phyloP scores from a whole-genome alignment of 306 rosid species.

The Quercus glauca region DNA sequence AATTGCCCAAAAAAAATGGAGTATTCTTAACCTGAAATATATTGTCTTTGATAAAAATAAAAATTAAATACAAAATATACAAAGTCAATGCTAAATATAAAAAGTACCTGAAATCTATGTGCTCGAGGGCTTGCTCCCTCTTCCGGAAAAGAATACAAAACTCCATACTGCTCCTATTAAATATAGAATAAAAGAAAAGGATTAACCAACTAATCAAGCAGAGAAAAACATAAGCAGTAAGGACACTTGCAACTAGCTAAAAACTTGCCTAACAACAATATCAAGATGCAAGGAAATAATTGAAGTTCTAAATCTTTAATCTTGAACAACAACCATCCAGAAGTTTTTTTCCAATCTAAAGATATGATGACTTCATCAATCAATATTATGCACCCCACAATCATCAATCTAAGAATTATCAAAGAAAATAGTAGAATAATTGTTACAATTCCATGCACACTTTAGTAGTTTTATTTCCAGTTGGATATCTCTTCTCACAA shows the following conservation, averaged over 20 bases:
- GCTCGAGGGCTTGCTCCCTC: conserved; percentile 49
- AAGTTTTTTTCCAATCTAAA: not conserved
- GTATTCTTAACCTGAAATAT: not conserved
- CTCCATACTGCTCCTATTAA: conserved; percentile 64
- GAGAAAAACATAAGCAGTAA: not conserved
- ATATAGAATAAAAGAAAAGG: conserved; percentile 7
- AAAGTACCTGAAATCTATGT: conserved; percentile 79
- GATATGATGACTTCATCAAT: not conserved
- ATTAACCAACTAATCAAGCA: conserved; percentile 24
- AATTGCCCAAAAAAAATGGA: not conserved
- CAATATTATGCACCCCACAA: not conserved
- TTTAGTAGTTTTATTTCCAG: not conserved
- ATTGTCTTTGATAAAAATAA: not conserved
- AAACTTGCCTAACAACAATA: not conserved
- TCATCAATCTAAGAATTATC: not conserved
- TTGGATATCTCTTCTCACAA: not conserved
- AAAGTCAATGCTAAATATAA: conserved; percentile 9
- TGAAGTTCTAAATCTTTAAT: not conserved
- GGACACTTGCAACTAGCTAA: conserved; percentile 4
- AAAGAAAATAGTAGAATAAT: not conserved
- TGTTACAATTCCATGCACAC: not conserved
- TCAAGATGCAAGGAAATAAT: not conserved
- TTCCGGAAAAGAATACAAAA: conserved; percentile 44
- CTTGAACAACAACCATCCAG: not conserved
- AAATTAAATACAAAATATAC: not conserved